Conservation (phyloP, 2,329 filamentous ascomycete genomes). For the Beauveria medogensis region DNA sequence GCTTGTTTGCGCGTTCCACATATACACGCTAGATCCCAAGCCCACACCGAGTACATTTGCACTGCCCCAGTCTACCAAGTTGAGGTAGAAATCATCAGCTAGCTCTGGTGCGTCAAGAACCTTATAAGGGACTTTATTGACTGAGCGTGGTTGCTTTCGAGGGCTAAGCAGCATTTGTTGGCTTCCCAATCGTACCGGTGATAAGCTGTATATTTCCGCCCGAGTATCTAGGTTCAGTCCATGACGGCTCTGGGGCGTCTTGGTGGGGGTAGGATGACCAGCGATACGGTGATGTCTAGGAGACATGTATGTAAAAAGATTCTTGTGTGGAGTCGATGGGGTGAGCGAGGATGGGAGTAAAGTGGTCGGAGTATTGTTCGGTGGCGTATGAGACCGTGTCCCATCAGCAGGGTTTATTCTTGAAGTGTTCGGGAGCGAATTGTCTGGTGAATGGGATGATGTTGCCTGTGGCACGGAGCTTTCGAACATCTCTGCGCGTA, state of each 20-base stretch:
- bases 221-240: constrained; percentile 81
- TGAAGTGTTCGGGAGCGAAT: constrained; percentile 38
- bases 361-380: constrained; percentile 52
- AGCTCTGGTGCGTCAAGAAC: constrained; percentile 93
- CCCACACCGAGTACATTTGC: constrained; percentile 92
- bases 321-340: constrained; percentile 94
- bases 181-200: constrained; percentile 85
- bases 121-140: constrained; percentile 96
- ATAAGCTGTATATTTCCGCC: constrained; percentile 91
- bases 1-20: constrained; percentile 93
- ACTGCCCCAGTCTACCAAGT: constrained; percentile 95
- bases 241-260: constrained; percentile 81
- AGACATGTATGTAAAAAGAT: constrained; percentile 87
- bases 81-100: constrained; percentile 95
- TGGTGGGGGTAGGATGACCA: constrained; percentile 79
- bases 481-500: constrained; percentile 90
- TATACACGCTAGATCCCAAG: constrained; percentile 86
- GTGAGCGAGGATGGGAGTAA: constrained; percentile 69
- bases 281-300: constrained; percentile 62
- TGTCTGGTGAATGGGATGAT: constrained; percentile 53
- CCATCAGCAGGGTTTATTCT: constrained; percentile 53
- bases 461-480: constrained; percentile 75
- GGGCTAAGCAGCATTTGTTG: constrained; percentile 91
- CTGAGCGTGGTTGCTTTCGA: constrained; percentile 76
- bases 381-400: constrained; percentile 73